Base-by-base conservation (phyloP, 805 yeast genomes). In the Yamadazyma sp. region DNA sequence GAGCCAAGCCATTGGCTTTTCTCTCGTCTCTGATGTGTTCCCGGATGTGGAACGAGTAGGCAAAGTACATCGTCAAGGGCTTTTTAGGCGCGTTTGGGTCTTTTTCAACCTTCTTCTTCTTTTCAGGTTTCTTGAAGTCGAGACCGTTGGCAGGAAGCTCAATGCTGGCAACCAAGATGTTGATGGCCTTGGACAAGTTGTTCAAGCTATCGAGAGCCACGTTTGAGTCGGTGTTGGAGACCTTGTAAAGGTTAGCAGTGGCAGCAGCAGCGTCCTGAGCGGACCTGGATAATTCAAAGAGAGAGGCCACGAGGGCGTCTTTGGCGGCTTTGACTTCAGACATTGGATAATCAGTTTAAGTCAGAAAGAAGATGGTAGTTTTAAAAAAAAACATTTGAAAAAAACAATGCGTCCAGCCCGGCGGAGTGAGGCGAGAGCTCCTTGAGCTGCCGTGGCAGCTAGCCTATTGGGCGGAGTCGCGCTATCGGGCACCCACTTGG, bases 41-140 rank as follows among this genome's bases (percentile, higher is more conserved):
- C 54, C 96, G 80, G 47, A 80, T 76, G 48, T 78, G 80, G 47
- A 84, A 81, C 37, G 87, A 80, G 62, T 80, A 91, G 28, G 72
- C 71, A 60, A 91, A 85, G 67, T 80, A 90, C 30, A 86, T 84
- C 15, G 96, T 89, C 54, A 87, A 70, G 11, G 99, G 98, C 55
- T 89, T 89, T 72, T 86, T 88, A 42, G 99, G 99, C 30, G 96
- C 96, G 54, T 85, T 82, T 36, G 97, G 97, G 62, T 91, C 98
- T 50, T 64, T 70, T 37, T 64, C 71, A 25, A 58, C 67, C 52
- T 70, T 72, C 52, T 65, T 69, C 52, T 75, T 78, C 63, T 77
- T 82, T 40, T 36, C 40, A 14, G 46, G 37, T 17, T 60, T 62
- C 48, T 67, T 70, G 59, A 70, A 71, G 30, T 39, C 39, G 11